A percentile compares a stretch with the other conserved stretches of the same genome.
Conservation (phyloP, 2,329 filamentous ascomycete genomes). For the Xylaria sp. region DNA sequence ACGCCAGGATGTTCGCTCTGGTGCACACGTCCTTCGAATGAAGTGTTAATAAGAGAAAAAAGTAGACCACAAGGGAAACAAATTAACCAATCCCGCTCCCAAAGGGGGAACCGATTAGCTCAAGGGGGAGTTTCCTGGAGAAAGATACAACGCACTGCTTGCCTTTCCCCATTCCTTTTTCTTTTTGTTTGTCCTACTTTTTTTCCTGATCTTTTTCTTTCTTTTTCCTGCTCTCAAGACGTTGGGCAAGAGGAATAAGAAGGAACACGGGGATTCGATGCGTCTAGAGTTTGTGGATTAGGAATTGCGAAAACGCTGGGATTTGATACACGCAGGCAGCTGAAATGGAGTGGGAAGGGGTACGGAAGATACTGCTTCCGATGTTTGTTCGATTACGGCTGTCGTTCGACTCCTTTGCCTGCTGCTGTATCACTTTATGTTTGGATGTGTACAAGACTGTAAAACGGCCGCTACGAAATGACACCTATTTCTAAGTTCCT, state of each 20-base stretch:
- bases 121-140: neutral
- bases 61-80: neutral
- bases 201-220: neutral
- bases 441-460: slow-evolving; percentile 31
- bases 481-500: slow-evolving; percentile 15
- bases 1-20: neutral
- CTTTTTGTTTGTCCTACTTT: neutral
- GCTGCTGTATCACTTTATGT: slow-evolving; percentile 12
- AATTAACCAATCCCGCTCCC: neutral
- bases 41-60: neutral
- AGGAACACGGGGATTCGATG: neutral
- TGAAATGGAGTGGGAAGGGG: neutral
- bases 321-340: slow-evolving; percentile 12
- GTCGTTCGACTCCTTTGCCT: slow-evolving; percentile 13
- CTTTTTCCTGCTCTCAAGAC: neutral
- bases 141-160: neutral
- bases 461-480: slow-evolving; percentile 25
- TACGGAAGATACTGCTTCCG: neutral
- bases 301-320: slow-evolving; percentile 1
- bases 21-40: neutral
- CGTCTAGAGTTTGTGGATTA: slow-evolving; percentile 16
- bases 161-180: neutral
- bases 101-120: neutral
- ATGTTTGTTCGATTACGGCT: slow-evolving; percentile 1
- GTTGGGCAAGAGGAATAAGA: neutral